Conservation (phyloP, 139 green algal species). For the Tetradesmus lagerheimii region DNA sequence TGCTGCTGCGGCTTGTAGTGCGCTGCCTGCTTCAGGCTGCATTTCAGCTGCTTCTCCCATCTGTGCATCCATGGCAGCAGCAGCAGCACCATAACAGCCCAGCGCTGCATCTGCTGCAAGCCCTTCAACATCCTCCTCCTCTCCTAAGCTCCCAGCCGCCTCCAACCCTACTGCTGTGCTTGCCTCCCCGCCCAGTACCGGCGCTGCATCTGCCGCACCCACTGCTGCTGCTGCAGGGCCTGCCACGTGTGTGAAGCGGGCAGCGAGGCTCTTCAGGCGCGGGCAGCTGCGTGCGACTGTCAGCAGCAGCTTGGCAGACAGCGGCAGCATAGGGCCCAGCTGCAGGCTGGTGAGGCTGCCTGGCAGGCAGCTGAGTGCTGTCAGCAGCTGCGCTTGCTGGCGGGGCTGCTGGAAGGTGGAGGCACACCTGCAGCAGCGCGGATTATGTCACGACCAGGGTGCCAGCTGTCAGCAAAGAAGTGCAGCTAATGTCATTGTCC, state of each 20-base stretch:
- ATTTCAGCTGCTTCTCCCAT: neutral
- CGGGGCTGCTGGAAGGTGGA: neutral
- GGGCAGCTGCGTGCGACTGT: slow-evolving; percentile 21
- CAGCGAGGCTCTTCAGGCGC: neutral
- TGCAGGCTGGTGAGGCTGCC: neutral
- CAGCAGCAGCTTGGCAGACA: slow-evolving; percentile 26
- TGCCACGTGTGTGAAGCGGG: slow-evolving; percentile 22
- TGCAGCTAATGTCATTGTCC: no score
- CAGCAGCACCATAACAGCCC: neutral
- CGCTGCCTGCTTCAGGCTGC: neutral
- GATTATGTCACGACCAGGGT: neutral
- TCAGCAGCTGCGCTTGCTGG: slow-evolving; percentile 37
- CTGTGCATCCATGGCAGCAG: neutral
- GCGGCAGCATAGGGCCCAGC: slow-evolving; percentile 4
- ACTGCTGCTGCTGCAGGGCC: neutral
- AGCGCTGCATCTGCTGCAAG: neutral
- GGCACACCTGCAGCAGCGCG: slow-evolving; percentile 10
- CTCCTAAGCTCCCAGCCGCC: neutral
- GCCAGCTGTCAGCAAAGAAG: no score
- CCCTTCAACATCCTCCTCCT: neutral
- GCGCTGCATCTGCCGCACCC: neutral
- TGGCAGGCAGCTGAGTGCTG: slow-evolving; percentile 7
- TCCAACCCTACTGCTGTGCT: neutral
- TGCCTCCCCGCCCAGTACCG: neutral
- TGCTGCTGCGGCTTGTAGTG: neutral